Evolutionary conservation across 1,284 basidiomycete genomes (phyloP).

Genomic region (Serendipita sp.): DNA sequence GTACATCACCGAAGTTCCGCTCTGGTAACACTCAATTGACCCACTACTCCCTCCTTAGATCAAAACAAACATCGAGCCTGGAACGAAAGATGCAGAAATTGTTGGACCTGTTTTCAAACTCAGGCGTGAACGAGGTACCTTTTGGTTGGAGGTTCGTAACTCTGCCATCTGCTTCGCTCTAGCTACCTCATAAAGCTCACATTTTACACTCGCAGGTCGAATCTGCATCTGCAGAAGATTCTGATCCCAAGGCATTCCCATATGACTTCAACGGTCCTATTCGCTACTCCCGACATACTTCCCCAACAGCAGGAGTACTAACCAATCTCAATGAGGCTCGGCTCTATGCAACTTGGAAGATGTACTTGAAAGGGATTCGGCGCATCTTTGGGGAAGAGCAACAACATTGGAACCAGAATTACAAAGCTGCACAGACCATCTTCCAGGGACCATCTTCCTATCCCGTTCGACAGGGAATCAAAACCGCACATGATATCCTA

Average conservation of each 20-base stretch:
- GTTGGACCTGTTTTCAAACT: conserved; percentile 34
- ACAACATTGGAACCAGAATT: conserved; percentile 50
- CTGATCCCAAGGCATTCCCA: conserved; percentile 27
- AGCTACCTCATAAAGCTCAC: neutral
- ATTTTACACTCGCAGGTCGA: conserved; percentile 25
- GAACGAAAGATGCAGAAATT: conserved; percentile 48
- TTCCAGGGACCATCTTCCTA: conserved; percentile 47
- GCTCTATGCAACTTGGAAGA: conserved; percentile 69
- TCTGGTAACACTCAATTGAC: neutral
- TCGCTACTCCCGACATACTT: conserved; percentile 52
- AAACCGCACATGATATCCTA: conserved; percentile 56
- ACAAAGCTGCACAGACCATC: conserved; percentile 55
- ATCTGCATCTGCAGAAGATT: conserved; percentile 22
- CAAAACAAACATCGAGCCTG: conserved; percentile 34
- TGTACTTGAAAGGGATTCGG: conserved; percentile 47
- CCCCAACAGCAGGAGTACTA: conserved; percentile 47
- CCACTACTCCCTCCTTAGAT: conserved; percentile 20
- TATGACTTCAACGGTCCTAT: conserved; percentile 62
- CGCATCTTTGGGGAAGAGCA: conserved; percentile 43
- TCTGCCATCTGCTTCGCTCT: neutral
- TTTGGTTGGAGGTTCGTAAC: conserved; percentile 47
- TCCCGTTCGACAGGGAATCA: conserved; percentile 50
- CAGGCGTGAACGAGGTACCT: conserved; percentile 33
- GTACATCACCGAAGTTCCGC: neutral
- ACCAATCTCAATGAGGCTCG: conserved; percentile 42